Evolutionary conservation across 2,329 filamentous ascomycete species (phyloP).

Genomic region (Neurospora sp.): DNA sequence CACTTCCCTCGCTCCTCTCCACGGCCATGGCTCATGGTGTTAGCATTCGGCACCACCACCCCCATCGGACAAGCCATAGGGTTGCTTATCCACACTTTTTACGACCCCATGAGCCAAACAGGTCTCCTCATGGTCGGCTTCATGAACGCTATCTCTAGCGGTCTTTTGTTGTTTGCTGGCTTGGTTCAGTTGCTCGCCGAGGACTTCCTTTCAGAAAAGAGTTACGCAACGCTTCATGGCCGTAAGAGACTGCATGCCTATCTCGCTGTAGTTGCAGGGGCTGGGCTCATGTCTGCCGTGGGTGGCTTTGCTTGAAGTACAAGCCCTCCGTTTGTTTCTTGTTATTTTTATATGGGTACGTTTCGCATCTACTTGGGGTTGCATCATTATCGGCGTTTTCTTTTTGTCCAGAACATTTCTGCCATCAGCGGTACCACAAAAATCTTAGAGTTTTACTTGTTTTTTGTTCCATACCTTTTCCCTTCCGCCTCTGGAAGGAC

Average conservation of each 20-base stretch:
- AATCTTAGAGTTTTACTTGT: background rate
- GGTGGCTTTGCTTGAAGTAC: constrained; percentile 56
- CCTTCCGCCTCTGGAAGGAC: background rate
- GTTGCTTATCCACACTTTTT: constrained; percentile 65
- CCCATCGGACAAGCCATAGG: constrained; percentile 79
- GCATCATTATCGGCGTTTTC: background rate
- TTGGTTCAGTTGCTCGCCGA: constrained; percentile 78
- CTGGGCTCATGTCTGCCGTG: constrained; percentile 60
- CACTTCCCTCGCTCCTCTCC: constrained; percentile 64
- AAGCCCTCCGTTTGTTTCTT: background rate
- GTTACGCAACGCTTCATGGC: constrained; percentile 57
- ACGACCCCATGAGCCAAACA: constrained; percentile 67
- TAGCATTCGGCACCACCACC: constrained; percentile 68
- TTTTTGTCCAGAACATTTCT: background rate
- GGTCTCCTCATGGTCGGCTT: constrained; percentile 75
- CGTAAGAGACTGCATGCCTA: constrained; percentile 53
- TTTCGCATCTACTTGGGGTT: background rate
- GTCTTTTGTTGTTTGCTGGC: constrained; percentile 71
- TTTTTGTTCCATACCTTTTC: background rate
- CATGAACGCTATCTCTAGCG: constrained; percentile 79
- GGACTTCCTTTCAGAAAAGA: constrained; percentile 71
- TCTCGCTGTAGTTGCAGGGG: constrained; percentile 52
- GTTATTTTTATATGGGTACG: background rate
- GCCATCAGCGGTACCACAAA: background rate
- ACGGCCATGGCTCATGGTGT: constrained; percentile 75